These are phyloP conservation scores for Whalleya microplaca DNA, from an alignment of 2,329 filamentous ascomycete species.

Conservation along the genomic window DNA sequence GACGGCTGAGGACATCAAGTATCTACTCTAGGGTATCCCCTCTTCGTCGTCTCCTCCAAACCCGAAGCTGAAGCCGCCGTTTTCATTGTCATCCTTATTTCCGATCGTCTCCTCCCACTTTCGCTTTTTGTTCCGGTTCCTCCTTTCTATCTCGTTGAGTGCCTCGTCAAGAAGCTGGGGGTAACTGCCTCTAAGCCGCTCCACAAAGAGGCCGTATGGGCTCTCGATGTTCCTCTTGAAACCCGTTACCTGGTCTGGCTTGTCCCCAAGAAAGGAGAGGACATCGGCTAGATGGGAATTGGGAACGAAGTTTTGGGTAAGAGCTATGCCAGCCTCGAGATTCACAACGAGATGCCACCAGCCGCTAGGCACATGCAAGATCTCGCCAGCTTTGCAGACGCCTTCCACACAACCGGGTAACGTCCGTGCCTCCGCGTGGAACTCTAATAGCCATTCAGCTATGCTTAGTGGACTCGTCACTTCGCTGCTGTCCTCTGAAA, in stretches of 20 bases:
- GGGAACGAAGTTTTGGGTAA: slow-evolving; percentile 96
- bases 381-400: slow-evolving; percentile 81
- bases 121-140: slow-evolving; percentile 68
- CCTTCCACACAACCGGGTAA: slow-evolving; percentile 82
- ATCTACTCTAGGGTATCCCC: slow-evolving; percentile 45
- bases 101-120: slow-evolving; percentile 85
- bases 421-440: slow-evolving; percentile 79
- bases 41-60: slow-evolving; percentile 54
- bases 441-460: slow-evolving; percentile 92
- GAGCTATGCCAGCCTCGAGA: slow-evolving; percentile 78
- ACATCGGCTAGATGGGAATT: slow-evolving; percentile 73
- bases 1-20: background rate
- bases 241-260: slow-evolving; percentile 83
- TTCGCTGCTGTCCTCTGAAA: slow-evolving; percentile 87
- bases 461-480: slow-evolving; percentile 94
- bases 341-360: slow-evolving; percentile 99
- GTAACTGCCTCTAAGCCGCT: slow-evolving; percentile 64
- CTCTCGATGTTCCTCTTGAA: slow-evolving; percentile 74
- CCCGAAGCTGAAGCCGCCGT: slow-evolving; percentile 56
- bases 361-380: slow-evolving; percentile 88
- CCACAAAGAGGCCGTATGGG: slow-evolving; percentile 75
- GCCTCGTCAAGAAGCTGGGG: slow-evolving; percentile 71
- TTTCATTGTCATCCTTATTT: slow-evolving; percentile 45
- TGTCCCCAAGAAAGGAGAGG: slow-evolving; percentile 78
- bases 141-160: slow-evolving; percentile 66